Evolutionary conservation across 129 eudicot species (phyloP), one percentile per base, ranked within the genome.

Genomic region (Arctium minus): DNA sequence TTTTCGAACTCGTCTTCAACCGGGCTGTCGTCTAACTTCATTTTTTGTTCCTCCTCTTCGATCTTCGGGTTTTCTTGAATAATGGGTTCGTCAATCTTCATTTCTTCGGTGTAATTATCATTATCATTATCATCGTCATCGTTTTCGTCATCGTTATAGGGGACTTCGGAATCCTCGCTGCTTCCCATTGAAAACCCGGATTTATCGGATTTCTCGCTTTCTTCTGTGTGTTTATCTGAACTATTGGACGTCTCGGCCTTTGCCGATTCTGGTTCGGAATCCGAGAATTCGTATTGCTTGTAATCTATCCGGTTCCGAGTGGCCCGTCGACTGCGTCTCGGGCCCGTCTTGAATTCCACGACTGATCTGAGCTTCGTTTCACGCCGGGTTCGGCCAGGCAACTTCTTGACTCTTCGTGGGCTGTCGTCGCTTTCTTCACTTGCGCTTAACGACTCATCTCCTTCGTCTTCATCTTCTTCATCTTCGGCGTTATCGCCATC

Each of bases 251-350:
- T 90, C 82, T 83, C 93, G 11, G 88, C 87, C 67, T 91, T 94
- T 73, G 42, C 68, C 0, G 85, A 84, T 79, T 93, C 99, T 6
- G 85, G 86, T 18, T 96, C 99, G 2, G 99, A 90, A 15, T 93
- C 99, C 1, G 99, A 93, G 64, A 83, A 38, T 67, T 96, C 99
- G 17, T 82, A 87, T 32, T 85, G 88, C 75, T 73, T 87, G 73
- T 96, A 96, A 84, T 96, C 85, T 8, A 96, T 90, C 12, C 95
- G 92, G 73, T 80, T 89, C 67, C 91, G 85, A 11, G 92, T 88
- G 38, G 98, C 88, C 79, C 99, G 90, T 60, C 93, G 92, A 85
- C 99, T 96, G 4, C 98, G 94, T 70, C 99, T 88, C 10, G 88
- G 89, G 39, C 99, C 98, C 1, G 89, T 70, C 22, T 86, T 86